phyloP scores from a whole-genome alignment of 345 rosid species.

The Clausena lansium region DNA sequence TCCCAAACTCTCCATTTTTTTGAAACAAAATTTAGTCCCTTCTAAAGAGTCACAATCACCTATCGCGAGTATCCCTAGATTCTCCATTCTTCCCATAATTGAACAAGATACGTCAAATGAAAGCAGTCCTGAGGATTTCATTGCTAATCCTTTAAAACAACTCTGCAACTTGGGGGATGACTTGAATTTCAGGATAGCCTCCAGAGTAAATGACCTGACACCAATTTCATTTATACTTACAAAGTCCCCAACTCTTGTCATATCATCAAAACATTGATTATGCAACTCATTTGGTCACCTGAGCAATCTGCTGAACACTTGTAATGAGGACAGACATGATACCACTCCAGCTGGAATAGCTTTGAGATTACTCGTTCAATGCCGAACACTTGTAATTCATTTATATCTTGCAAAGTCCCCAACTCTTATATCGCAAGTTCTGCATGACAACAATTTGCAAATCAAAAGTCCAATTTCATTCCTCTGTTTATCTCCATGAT shows the following conservation, averaged over 20 bases:
- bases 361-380: neutral
- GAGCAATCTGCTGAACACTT: conserved; percentile 3
- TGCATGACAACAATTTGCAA: neutral
- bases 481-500: neutral
- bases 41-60: neutral
- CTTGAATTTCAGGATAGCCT: neutral
- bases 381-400: too few species aligned
- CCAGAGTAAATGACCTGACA: neutral
- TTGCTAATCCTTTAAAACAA: neutral
- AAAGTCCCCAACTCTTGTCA: neutral
- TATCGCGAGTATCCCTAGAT: neutral
- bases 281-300: neutral
- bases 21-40: neutral
- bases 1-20: neutral
- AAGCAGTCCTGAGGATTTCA: neutral
- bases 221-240: neutral
- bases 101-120: neutral
- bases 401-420: too few species aligned
- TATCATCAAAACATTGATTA: neutral
- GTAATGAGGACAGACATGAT: conserved; percentile 2
- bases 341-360: neutral
- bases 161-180: neutral
- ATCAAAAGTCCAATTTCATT: neutral
- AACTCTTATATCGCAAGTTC: too few species aligned
- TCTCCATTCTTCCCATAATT: neutral